Conservation (phyloP, 1,284 basidiomycete species). For the Ustilago cynodontis region DNA sequence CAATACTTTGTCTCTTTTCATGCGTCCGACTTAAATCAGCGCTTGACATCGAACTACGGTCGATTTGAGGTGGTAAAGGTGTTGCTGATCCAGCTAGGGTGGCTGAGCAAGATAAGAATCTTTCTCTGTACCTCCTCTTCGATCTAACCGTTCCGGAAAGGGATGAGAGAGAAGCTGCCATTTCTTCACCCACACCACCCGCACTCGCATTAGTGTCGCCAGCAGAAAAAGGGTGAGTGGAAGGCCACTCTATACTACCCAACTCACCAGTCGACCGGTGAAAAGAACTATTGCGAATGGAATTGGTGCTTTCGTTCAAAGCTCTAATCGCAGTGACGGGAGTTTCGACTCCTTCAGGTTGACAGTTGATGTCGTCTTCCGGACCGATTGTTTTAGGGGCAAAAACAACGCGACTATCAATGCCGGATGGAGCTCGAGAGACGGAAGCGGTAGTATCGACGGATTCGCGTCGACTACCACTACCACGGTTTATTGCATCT, state of each 20-base stretch:
- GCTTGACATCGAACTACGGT: constrained; percentile 3
- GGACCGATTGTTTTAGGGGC: background rate
- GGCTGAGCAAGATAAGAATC: constrained; percentile 17
- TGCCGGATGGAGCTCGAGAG: background rate
- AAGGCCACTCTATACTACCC: constrained; percentile 8
- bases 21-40: constrained; percentile 5
- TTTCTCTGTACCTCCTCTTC: constrained; percentile 11
- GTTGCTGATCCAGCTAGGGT: constrained; percentile 11
- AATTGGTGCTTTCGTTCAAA: background rate
- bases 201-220: background rate
- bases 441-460: background rate
- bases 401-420: background rate
- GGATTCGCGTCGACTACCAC: constrained; percentile 15
- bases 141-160: constrained; percentile 1
- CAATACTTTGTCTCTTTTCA: constrained; percentile 12
- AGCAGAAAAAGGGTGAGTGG: background rate
- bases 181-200: background rate
- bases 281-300: constrained; percentile 6
- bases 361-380: constrained; percentile 26
- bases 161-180: background rate
- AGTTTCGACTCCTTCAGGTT: constrained; percentile 25
- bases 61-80: constrained; percentile 21
- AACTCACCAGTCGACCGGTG: background rate
- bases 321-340: background rate
- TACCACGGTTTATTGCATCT: constrained; percentile 1